These are phyloP conservation scores for Podospora conica DNA, from an alignment of 495 filamentous ascomycete species.

Conservation along the genomic window DNA sequence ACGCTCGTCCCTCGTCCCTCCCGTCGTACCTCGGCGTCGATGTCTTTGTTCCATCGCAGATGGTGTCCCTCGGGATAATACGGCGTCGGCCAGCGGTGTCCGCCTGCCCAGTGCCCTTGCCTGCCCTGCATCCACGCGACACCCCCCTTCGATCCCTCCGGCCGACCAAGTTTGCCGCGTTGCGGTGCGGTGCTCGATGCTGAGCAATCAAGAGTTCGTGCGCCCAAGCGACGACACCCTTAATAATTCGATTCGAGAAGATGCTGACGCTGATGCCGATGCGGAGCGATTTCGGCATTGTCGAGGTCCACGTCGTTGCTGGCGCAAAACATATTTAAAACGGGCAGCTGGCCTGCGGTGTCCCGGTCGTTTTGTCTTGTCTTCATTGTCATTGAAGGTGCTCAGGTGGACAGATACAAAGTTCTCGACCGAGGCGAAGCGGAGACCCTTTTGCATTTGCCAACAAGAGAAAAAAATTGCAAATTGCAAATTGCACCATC, in stretches of 20 bases:
- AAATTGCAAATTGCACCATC: conserved; percentile 20
- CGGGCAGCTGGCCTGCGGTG: neutral
- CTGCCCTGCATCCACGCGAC: conserved; percentile 8
- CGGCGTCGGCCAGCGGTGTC: neutral
- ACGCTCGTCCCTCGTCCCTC: neutral
- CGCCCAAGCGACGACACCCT: neutral
- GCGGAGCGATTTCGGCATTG: conserved; percentile 4
- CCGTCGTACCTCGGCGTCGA: neutral
- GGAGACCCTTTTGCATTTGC: neutral
- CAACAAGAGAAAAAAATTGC: neutral
- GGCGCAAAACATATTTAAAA: conserved; percentile 12
- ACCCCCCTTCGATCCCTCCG: neutral
- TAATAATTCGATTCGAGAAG: conserved; percentile 12
- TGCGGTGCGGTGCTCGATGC: no score
- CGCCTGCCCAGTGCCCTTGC: neutral
- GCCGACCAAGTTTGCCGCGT: neutral
- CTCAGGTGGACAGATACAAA: neutral
- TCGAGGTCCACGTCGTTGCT: neutral
- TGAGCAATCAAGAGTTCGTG: conserved; percentile 13
- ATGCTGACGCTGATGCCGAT: no score
- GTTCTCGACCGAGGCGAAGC: neutral
- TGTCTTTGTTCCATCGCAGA: neutral
- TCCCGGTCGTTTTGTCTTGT: neutral
- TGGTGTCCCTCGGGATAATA: neutral
- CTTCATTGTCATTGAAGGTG: neutral